Percentiles rank a stretch among this genome's conserved stretches.
These are phyloP conservation scores for Fusarium secorum DNA, from an alignment of 2,329 filamentous ascomycete genomes.

Conservation along the genomic window DNA sequence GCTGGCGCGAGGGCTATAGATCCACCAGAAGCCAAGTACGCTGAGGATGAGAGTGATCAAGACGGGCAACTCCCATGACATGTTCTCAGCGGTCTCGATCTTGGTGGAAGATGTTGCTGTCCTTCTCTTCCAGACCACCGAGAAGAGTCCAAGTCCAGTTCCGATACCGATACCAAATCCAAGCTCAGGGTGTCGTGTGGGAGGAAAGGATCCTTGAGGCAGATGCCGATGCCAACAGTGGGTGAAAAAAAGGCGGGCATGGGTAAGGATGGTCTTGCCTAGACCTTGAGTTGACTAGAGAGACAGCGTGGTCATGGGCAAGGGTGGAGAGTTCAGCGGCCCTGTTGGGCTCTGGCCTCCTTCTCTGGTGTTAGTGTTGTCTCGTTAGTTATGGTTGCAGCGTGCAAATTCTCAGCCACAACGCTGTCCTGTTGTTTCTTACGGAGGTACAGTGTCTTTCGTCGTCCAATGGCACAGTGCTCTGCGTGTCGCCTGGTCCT, in stretches of 20 bases:
- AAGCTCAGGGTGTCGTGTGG: conserved; percentile 32
- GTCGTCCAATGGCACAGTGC: background rate
- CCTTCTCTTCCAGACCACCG: conserved; percentile 34
- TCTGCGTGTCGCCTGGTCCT: background rate
- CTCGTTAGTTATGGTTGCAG: conserved; percentile 10
- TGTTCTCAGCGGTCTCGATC: conserved; percentile 49
- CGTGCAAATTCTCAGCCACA: conserved; percentile 15
- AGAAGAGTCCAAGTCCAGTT: conserved; percentile 19
- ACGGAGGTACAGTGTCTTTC: background rate
- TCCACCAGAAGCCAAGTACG: conserved; percentile 50
- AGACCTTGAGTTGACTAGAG: conserved; percentile 1
- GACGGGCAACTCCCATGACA: conserved; percentile 54
- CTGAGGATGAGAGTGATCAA: conserved; percentile 52
- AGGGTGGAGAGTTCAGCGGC: conserved; percentile 13
- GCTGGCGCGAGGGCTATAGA: conserved; percentile 46
- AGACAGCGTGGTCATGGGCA: conserved; percentile 16
- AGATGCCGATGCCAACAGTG: conserved; percentile 41
- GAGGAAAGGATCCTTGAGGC: conserved; percentile 36
- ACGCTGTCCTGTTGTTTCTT: background rate
- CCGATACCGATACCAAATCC: conserved; percentile 12
- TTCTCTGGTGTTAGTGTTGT: conserved; percentile 1
- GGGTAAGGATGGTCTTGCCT: conserved; percentile 28
- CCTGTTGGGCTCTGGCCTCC: background rate
- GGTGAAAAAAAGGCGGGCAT: conserved; percentile 41
- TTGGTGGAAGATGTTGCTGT: conserved; percentile 30